Base-by-base conservation (phyloP, 768 basidiomycete genomes). In the Sutorius australiensis region DNA sequence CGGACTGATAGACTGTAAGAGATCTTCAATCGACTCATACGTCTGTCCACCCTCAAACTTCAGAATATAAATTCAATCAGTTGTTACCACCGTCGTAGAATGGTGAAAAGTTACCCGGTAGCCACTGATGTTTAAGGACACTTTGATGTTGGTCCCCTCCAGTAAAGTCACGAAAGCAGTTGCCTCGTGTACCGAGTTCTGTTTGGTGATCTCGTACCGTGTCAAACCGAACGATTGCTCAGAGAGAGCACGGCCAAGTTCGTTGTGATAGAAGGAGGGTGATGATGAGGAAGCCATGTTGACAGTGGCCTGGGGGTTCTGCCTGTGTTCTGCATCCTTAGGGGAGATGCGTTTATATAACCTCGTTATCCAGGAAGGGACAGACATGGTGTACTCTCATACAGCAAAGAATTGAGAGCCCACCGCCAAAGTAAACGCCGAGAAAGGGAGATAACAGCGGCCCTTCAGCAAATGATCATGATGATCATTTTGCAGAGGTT, bases 161-260 rank as follows among this genome's bases (percentile, higher is more conserved):
- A 86, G 69, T 4, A 84, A 67, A 5, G 75, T 77, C 40, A 87
- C 75, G 21, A 69, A 68, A 6, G 84, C 84, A 11, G 69, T 70
- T 13, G 85, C 81, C 58, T 80, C 76, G 47, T 77, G 70, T 2
- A 72, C 57, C 3, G 76, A 73, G 1, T 73, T 64, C 42, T 69
- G 61, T 19, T 63, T 60, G 6, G 56, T 38, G 44, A 83, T 60
- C 3, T 73, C 69, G 59, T 76, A 86, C 55, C 71, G 67, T 37
- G 71, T 61, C 54, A 87, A 75, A 16, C 80, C 81, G 58, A 80
- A 83, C 5, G 75, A 69, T 55, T 87, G 82, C 59, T 87, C 86
- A 31, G 67, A 67, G 33, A 89, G 74, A 24, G 81, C 78, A 21
- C 73, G 71, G 19, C 68, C 68, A 17, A 89, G 73, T 64, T 89